Evolutionary conservation across 2,329 filamentous ascomycete genomes (phyloP).

Genomic region (Botrytis medusae): DNA sequence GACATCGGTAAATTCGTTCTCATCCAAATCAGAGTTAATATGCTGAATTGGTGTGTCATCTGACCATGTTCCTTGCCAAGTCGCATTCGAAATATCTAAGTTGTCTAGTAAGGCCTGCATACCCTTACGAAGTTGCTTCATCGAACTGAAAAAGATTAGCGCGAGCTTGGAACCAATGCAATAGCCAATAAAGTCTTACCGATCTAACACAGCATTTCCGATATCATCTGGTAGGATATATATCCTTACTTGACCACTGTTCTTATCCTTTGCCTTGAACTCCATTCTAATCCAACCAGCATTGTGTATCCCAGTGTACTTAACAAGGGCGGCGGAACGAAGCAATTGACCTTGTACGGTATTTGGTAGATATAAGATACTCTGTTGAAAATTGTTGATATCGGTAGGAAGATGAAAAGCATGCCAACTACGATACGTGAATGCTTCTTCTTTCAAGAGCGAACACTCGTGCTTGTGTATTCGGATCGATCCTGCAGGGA

Average conservation of each 20-base stretch:
- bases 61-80: constrained; percentile 54
- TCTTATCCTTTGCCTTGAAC: constrained; percentile 30
- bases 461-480: constrained; percentile 23
- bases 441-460: constrained; percentile 23
- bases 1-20: constrained; percentile 38
- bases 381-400: constrained; percentile 18
- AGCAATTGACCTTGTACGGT: constrained; percentile 30
- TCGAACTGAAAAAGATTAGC: constrained; percentile 40
- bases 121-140: constrained; percentile 46
- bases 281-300: constrained; percentile 39
- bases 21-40: constrained; percentile 41
- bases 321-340: constrained; percentile 23
- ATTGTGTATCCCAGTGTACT: constrained; percentile 28
- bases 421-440: constrained; percentile 26
- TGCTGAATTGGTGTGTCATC: constrained; percentile 39
- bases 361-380: constrained; percentile 22
- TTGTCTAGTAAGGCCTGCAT: constrained; percentile 50
- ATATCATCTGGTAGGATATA: constrained; percentile 68
- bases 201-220: constrained; percentile 51
- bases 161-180: not conserved
- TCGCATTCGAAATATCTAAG: constrained; percentile 55
- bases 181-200: not conserved
- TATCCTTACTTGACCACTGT: constrained; percentile 48
- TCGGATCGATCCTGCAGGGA: constrained; percentile 34
- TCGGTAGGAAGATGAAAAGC: constrained; percentile 29